These are phyloP conservation scores for Hyphopichia fennica DNA, from an alignment of 1,139 yeast genomes.

Conservation along the genomic window DNA sequence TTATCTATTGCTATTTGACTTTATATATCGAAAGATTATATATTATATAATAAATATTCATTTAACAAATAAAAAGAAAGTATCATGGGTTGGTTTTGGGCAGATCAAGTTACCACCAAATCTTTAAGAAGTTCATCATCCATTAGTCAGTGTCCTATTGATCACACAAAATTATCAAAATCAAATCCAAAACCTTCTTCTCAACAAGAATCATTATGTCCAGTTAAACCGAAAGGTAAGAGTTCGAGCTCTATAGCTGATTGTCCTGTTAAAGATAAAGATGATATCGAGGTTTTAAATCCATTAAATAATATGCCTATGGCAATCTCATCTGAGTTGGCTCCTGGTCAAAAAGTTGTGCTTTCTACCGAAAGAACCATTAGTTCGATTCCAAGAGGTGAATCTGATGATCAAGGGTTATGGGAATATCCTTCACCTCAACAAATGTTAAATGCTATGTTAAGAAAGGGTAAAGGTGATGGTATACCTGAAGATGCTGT, in stretches of 20 bases:
- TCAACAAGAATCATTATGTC: conserved; percentile 21
- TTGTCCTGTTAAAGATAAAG: conserved; percentile 12
- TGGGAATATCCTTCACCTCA: conserved; percentile 99
- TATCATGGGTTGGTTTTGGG: conserved; percentile 86
- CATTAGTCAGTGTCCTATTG: conserved; percentile 14
- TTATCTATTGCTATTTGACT: neutral
- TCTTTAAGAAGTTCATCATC: conserved; percentile 7
- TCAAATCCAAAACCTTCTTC: conserved; percentile 3
- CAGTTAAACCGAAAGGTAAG: conserved; percentile 16
- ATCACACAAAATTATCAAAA: conserved; percentile 7
- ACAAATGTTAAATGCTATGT: conserved; percentile 98
- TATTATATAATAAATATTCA: neutral
- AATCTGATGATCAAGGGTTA: conserved; percentile 58
- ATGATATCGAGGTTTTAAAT: conserved; percentile 46
- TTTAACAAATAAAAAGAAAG: neutral
- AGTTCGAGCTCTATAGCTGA: conserved; percentile 6
- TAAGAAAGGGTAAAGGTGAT: conserved; percentile 85
- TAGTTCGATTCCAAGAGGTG: conserved; percentile 87
- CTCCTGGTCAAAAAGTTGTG: conserved; percentile 77
- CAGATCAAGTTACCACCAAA: conserved; percentile 29
- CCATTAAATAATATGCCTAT: conserved; percentile 92
- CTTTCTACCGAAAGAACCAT: conserved; percentile 82
- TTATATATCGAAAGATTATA: too few relatives aligned
- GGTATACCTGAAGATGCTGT: conserved; percentile 93
- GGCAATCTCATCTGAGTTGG: conserved; percentile 60